Evolutionary conservation across 148 eudicot genomes (phyloP), one percentile per base, ranked within the genome.

Genomic region (Selenicereus undatus): DNA sequence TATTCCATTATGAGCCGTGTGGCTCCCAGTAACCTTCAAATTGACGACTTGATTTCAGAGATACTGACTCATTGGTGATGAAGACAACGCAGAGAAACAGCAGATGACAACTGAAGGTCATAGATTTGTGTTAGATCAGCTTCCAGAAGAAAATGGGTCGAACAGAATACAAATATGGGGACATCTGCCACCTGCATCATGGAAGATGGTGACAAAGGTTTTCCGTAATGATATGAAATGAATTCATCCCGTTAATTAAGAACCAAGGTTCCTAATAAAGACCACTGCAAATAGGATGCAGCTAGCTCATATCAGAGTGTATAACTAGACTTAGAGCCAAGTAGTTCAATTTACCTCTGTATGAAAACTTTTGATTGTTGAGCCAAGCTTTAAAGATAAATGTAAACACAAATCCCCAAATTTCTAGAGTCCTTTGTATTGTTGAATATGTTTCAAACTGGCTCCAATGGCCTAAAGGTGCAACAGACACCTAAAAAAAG

Each of bases 391-490:
- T 89, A 78, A 93, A 91, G 78, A 91, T 75, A 86, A 95, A 93
- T 74, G 90, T 86, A 26, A 95, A 76, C 71, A 95, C 93, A 93
- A 86, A 93, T 32, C 97, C 99, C 99, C 99, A 95, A 56, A 95
- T 95, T 81, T 95, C 99, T 79, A 93, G 71, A 73, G 99, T 93
- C 91, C 99, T 93, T 81, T 95, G 99, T 76, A 95, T 91, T 27
- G 99, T 95, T 54, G 99, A 95, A 87, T 95, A 95, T 42, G 99
- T 93, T 87, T 91, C 92, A 78, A 95, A 95, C 85, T 93, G 89
- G 86, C 79, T 91, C 99, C 99, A 95, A 36, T 95, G 97, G 58
- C 99, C 99, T 79, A 97, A 97, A 87, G 99, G 97, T 43, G 93
- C 89, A 88, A 95, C 98, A 79, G 99, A 95, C 20, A 95, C 99